Base-by-base conservation (phyloP, 1,284 basidiomycete species). In the Crocinoboletus sp. region DNA sequence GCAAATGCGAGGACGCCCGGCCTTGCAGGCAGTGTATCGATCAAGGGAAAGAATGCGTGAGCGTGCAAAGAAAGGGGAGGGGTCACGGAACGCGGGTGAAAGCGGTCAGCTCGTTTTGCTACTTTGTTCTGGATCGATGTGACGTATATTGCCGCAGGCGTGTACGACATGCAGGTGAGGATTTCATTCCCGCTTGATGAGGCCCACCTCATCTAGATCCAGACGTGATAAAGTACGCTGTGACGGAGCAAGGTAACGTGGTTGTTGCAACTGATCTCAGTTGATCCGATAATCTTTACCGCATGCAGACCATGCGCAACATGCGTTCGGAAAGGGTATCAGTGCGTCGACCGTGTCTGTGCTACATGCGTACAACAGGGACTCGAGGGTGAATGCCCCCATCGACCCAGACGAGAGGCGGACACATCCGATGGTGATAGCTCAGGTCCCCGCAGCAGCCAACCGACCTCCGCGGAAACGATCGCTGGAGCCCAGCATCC, bases 201-300 rank as follows among this genome's bases (percentile, higher is more conserved):
- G 25, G 8, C 12, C 6, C 16, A 45, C 48, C 45, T 56, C 32
- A 55, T 49, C 52, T 36, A 46, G 40, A 46, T 46, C 43, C 38
- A 80, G 78, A 61, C 72, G 74, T 20, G 75, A 79, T 59, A 80
- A 80, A 63, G 70, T 78, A 51, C 70, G 77, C 6, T 80, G 79
- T 54, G 74, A 77, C 53, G 76, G 77, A 22, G 59, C 66, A 41
- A 69, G 77, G 74, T 76, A 54, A 46, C 41, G 55, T 53, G 31
- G 35, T 25, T 34, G 30, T 36, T 41, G 24, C 20, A n/a, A 15
- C 16, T 39, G 16, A 30, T 31, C 22, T 9, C 16, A 17, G 25
- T 33, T 30, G 20, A 28, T 37, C 33, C 29, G 38, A 50, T 40
- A 15, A 53, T 28, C 11, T 37, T 32, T 44, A 12, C 43, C 48